A percentile compares a stretch with the other conserved stretches of the same genome.
These are phyloP conservation scores for Kwoniella pini DNA, from an alignment of 768 basidiomycete genomes.

Conservation along the genomic window DNA sequence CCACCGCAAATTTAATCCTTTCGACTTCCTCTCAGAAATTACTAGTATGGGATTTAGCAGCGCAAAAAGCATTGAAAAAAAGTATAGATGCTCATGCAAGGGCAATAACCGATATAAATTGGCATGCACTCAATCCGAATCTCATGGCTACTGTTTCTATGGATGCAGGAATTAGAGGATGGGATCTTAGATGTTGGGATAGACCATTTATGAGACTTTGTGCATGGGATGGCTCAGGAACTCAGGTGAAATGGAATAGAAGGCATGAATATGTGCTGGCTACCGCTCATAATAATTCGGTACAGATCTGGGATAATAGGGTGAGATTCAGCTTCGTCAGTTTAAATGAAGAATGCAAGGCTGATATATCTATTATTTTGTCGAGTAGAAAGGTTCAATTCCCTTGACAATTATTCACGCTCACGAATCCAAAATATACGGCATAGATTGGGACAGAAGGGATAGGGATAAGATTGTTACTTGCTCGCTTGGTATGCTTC, in stretches of 20 bases:
- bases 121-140: constrained; percentile 84
- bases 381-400: constrained; percentile 76
- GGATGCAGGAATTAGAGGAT: constrained; percentile 91
- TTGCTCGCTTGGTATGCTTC: constrained; percentile 66
- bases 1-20: constrained; percentile 50
- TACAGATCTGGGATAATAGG: constrained; percentile 91
- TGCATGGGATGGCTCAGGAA: constrained; percentile 64
- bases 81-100: constrained; percentile 87
- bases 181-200: constrained; percentile 74
- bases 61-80: constrained; percentile 78
- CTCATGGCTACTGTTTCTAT: constrained; percentile 86
- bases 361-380: neutral
- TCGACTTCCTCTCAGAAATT: constrained; percentile 54
- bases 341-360: neutral
- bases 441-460: constrained; percentile 90
- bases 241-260: constrained; percentile 97
- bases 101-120: constrained; percentile 97
- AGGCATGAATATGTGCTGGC: constrained; percentile 83
- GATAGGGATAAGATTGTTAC: constrained; percentile 79
- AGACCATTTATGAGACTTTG: constrained; percentile 67
- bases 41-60: constrained; percentile 84
- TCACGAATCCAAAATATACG: constrained; percentile 90
- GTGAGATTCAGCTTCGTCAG: constrained; percentile 58
- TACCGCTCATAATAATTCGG: constrained; percentile 80
- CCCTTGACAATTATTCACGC: constrained; percentile 74